Percentiles rank a stretch among this genome's conserved stretches.
Conservation (phyloP, 2,329 filamentous ascomycete genomes). For the Sordariomycetes sp. region DNA sequence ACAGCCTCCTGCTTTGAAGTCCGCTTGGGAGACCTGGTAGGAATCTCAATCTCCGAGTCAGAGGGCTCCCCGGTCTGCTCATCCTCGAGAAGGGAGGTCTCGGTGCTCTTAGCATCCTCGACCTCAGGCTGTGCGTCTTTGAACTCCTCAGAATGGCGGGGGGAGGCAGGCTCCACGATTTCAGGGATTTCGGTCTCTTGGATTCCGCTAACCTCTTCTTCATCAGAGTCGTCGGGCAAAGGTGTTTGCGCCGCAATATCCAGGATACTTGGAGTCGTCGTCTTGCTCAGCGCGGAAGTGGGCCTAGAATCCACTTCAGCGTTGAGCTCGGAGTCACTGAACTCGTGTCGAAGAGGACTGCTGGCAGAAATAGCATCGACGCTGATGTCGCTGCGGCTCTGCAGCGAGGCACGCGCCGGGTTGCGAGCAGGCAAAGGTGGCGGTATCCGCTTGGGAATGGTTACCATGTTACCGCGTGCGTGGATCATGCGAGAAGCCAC, state of each 20-base stretch:
- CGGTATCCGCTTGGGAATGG: conserved; percentile 70
- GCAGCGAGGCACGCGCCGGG: conserved; percentile 51
- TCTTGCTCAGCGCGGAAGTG: no score
- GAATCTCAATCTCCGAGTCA: no score
- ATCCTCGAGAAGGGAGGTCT: neutral
- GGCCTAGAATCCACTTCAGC: neutral
- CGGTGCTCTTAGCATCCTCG: neutral
- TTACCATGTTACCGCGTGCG: conserved; percentile 71
- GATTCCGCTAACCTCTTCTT: neutral
- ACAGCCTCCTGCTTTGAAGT: no score
- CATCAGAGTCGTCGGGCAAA: neutral
- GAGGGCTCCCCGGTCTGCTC: neutral
- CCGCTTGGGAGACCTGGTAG: no score
- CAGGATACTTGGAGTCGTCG: neutral
- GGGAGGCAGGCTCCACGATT: no score
- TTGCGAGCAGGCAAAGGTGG: conserved; percentile 73
- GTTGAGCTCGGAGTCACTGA: conserved; percentile 21
- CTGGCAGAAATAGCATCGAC: conserved; percentile 43
- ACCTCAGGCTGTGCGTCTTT: neutral
- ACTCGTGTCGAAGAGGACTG: conserved; percentile 43
- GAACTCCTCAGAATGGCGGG: neutral
- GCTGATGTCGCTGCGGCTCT: conserved; percentile 45
- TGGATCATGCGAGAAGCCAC: conserved; percentile 57
- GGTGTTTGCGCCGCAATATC: no score
- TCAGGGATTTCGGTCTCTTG: no score